A percentile compares a stretch with the other conserved stretches of the same genome.
These are phyloP conservation scores for Syzygium oleosum DNA, from an alignment of 345 rosid genomes.

Conservation along the genomic window DNA sequence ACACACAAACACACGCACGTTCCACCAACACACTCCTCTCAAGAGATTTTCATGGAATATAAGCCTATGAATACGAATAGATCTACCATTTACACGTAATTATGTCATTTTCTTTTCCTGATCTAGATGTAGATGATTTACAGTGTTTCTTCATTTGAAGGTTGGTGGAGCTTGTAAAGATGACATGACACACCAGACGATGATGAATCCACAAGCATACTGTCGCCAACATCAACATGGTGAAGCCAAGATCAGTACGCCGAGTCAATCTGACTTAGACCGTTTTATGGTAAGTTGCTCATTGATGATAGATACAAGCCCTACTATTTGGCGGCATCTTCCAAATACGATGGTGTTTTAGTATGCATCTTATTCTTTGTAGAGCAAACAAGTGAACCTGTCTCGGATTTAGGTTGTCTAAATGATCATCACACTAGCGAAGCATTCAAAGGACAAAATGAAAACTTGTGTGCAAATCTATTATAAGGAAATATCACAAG, in stretches of 20 bases:
- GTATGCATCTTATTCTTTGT: not conserved
- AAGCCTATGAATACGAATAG: no score
- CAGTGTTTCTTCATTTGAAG: not conserved
- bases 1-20: not conserved
- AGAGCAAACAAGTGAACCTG: not conserved
- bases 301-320: not conserved
- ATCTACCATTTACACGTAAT: not conserved
- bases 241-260: not conserved
- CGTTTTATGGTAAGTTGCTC: not conserved
- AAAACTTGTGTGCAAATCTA: not conserved
- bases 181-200: not conserved
- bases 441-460: not conserved
- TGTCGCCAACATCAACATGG: not conserved
- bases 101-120: not conserved
- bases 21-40: no score
- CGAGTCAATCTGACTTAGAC: not conserved
- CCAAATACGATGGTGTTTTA: not conserved
- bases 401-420: not conserved
- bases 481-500: not conserved
- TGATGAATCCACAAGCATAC: not conserved
- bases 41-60: no score
- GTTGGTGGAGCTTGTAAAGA: not conserved
- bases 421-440: not conserved
- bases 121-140: not conserved
- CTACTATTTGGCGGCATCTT: not conserved